Percentiles rank a stretch among this genome's conserved stretches.
Conservation (phyloP, 2,329 filamentous ascomycete species). For the Thielaviopsis musarum region DNA sequence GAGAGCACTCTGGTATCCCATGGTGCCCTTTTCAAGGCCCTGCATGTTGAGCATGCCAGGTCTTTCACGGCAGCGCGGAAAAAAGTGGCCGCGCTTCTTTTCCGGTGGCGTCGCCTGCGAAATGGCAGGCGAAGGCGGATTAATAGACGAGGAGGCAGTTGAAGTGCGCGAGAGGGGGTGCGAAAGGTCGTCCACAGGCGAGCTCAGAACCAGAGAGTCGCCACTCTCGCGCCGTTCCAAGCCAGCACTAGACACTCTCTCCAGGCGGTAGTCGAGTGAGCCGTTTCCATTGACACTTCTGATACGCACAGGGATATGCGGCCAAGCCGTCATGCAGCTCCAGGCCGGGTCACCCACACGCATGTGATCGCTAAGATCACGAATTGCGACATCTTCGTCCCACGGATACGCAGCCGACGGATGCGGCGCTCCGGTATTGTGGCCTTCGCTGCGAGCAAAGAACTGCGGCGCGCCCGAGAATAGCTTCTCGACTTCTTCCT, state of each 20-base stretch:
- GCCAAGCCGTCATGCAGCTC: slow-evolving; percentile 45
- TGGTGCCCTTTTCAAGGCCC: slow-evolving; percentile 52
- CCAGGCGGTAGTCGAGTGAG: background rate
- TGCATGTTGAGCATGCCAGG: slow-evolving; percentile 60
- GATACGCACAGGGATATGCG: slow-evolving; percentile 33
- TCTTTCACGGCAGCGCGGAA: slow-evolving; percentile 40
- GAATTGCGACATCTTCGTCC: slow-evolving; percentile 43
- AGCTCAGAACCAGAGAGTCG: slow-evolving; percentile 4
- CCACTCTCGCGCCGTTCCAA: slow-evolving; percentile 18
- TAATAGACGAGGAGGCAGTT: slow-evolving; percentile 22
- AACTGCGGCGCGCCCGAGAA: slow-evolving; percentile 65
- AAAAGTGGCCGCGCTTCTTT: slow-evolving; percentile 37
- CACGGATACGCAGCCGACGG: slow-evolving; percentile 52
- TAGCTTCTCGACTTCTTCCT: slow-evolving; percentile 47
- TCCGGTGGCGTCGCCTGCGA: slow-evolving; percentile 19
- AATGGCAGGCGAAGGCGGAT: slow-evolving; percentile 15
- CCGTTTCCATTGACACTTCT: background rate
- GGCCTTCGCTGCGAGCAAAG: slow-evolving; percentile 42
- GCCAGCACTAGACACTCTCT: slow-evolving; percentile 1
- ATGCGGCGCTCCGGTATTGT: slow-evolving; percentile 41
- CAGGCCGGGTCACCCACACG: slow-evolving; percentile 47
- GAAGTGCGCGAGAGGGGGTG: slow-evolving; percentile 9
- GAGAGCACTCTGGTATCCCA: slow-evolving; percentile 52
- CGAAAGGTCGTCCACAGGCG: slow-evolving; percentile 3
- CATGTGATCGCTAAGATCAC: slow-evolving; percentile 47